Base-by-base conservation (phyloP, 2,329 filamentous ascomycete genomes). In the Emmonsia crescens region DNA sequence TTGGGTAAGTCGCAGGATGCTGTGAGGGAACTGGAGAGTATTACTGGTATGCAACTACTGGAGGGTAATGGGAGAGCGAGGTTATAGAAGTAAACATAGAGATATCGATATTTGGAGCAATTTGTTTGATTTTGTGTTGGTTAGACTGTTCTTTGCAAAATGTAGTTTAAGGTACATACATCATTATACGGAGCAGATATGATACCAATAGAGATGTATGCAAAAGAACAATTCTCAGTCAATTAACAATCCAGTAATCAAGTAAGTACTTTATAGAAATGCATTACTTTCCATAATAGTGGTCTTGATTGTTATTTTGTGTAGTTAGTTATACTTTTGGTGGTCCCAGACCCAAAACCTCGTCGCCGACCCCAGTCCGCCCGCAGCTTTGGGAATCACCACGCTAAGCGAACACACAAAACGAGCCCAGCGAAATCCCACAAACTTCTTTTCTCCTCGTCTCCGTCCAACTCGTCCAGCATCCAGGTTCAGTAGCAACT, bases 1-100 rank as follows among this genome's bases (percentile, higher is more conserved):
- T 76, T 97, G 33, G 92, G 92, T 1, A 85, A 82, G 72, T 85
- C 89, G 1, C 88, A 84, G 71, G 86, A 92, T 72, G 92, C 93
- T 0, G 92, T 97, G 0, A 86, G 83, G 66, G 85, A 91, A 73
- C 76, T 97, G 62, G 93, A 97, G 76, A 77, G 75, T 61, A 76
- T 89, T 27, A 92, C 89, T 0, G 90, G 89, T 0, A 68, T 96
- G 66, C 73, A 70, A 21, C 67, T 78, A 65, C 64, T 77, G 62
- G 75, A 76, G 9, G 62, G 58, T n/a, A 66, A 66, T 60, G 70
- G 72, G 33, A 75, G 71, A 64, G 70, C 75, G n/a, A 72, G 69
- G 62, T 66, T 77, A 60, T 76, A 65, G 56, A 61, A 19, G 16
- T 31, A 38, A 2, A 1, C 36, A 38, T n/a, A 6, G 14, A 16